These are phyloP conservation scores for Thoreauomyces humboldtii DNA, from an alignment of 192 early-diverging fungal genomes.

Conservation along the genomic window DNA sequence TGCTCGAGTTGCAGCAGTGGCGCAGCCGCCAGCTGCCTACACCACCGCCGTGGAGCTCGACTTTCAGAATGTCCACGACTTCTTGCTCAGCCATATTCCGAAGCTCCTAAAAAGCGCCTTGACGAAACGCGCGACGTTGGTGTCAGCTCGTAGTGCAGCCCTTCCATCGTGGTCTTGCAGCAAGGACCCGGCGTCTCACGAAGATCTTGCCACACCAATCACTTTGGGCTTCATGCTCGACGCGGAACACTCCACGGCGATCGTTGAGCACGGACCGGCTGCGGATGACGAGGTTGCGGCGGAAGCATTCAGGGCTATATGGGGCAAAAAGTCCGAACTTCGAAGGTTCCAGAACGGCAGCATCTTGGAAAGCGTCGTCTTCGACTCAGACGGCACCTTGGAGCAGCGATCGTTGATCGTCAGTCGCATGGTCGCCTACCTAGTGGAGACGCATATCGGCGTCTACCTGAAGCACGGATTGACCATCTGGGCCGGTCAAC, in stretches of 20 bases:
- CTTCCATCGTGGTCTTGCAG: slow-evolving; percentile 19
- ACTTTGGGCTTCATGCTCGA: slow-evolving; percentile 72
- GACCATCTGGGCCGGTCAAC: slow-evolving; percentile 66
- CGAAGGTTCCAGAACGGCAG: slow-evolving; percentile 93
- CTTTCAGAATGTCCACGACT: slow-evolving; percentile 34
- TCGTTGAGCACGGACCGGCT: slow-evolving; percentile 85
- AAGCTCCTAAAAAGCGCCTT: slow-evolving; percentile 39
- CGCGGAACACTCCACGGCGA: slow-evolving; percentile 57
- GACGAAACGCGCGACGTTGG: slow-evolving; percentile 32
- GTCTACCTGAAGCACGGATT: slow-evolving; percentile 39
- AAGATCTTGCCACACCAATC: slow-evolving; percentile 29
- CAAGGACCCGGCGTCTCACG: slow-evolving; percentile 25
- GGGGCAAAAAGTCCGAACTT: slow-evolving; percentile 88
- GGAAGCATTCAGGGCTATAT: slow-evolving; percentile 70
- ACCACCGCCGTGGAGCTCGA: slow-evolving; percentile 35
- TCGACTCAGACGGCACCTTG: slow-evolving; percentile 51
- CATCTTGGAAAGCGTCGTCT: slow-evolving; percentile 88
- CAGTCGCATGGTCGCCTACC: slow-evolving; percentile 72
- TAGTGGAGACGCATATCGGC: slow-evolving; percentile 73
- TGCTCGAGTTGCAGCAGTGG: slow-evolving; percentile 29
- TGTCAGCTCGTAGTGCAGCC: slow-evolving; percentile 21
- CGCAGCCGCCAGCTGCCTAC: slow-evolving; percentile 22
- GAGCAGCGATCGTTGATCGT: slow-evolving; percentile 74
- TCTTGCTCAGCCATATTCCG: slow-evolving; percentile 28
- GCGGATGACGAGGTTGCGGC: slow-evolving; percentile 64